Base-by-base conservation (phyloP, 306 rosid species). In the Vigna radiata region DNA sequence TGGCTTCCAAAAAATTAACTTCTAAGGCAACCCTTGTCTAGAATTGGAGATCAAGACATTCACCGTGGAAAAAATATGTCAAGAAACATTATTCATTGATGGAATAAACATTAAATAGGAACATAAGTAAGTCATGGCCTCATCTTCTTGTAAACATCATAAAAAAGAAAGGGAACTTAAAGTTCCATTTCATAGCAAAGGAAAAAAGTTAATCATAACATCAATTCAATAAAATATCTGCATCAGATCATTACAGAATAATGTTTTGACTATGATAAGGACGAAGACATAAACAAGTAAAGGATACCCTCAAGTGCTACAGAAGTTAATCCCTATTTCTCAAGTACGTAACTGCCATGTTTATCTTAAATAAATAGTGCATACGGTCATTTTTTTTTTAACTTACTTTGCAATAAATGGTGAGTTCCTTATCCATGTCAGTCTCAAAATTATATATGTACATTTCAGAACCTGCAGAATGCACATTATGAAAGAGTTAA, bases 341-440 rank as follows among this genome's bases (percentile, higher is more conserved):
- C 43, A 61, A 41, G 73, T 71, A 58, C 55, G 62, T 18, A 31
- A 76, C 41, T 68, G 83, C 65, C 59, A 70, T 59, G 36, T 23
- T 16, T 54, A 81, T 72, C 60, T 66, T 72, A 54, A 50, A 71
- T 33, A 61, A 44, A 70, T 29, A 71, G 0, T 64, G 66, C 37
- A 29, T 17, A 73, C 15, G 43, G 16, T 25, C 44, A 70, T 53
- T 64, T 74, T 68, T 76, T n/a, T 53, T 76, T 53, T 68, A 52
- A 55, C 53, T 85, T 27, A 90, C 98, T 93, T 94, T 80, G 70
- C 87, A 80, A 89, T 77, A 79, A 82, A 89, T 8, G 95, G 89
- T 11, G 97, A 89, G 78, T 92, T 87, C 87, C 97, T 89, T 75
- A 94, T 89, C 98, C 98, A 94, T 4, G 97, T 89, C 70, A 92